Evolutionary conservation across 441 rosid species (phyloP).

Genomic region (Isatis lusitanica): DNA sequence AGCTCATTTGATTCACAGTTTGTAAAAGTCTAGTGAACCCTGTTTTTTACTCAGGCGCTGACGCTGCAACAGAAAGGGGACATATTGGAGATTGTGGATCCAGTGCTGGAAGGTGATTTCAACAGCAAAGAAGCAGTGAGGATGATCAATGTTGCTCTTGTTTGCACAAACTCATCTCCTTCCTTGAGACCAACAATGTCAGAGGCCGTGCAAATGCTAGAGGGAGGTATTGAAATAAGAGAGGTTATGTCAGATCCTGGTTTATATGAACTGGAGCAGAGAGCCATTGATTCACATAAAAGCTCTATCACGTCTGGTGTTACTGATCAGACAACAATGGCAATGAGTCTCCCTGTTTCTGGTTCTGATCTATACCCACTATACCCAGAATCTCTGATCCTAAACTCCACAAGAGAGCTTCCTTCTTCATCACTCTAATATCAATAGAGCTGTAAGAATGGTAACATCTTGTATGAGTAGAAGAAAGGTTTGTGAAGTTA

Average conservation of each 20-base stretch:
- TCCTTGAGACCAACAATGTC: neutral
- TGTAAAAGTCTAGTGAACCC: neutral
- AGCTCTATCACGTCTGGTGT: neutral
- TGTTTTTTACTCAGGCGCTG: neutral
- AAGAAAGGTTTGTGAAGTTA: too few species aligned
- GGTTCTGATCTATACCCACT: too few species aligned
- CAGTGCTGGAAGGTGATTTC: neutral
- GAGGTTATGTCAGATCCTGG: neutral
- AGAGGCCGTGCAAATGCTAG: neutral
- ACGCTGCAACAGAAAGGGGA: neutral
- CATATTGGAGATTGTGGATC: slow-evolving; percentile 3
- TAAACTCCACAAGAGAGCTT: too few species aligned
- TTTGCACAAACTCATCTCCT: slow-evolving; percentile 8
- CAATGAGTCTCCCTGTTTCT: too few species aligned
- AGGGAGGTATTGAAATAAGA: neutral
- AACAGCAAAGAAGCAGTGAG: neutral
- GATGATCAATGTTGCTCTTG: neutral
- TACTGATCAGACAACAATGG: neutral
- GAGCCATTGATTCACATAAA: neutral
- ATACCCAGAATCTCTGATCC: too few species aligned
- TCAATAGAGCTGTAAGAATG: too few species aligned
- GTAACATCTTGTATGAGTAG: too few species aligned
- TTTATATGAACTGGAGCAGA: neutral
- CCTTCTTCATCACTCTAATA: too few species aligned
- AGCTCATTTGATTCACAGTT: neutral